Evolutionary conservation across 2,329 filamentous ascomycete genomes (phyloP).

Genomic region (Monascus ruber): DNA sequence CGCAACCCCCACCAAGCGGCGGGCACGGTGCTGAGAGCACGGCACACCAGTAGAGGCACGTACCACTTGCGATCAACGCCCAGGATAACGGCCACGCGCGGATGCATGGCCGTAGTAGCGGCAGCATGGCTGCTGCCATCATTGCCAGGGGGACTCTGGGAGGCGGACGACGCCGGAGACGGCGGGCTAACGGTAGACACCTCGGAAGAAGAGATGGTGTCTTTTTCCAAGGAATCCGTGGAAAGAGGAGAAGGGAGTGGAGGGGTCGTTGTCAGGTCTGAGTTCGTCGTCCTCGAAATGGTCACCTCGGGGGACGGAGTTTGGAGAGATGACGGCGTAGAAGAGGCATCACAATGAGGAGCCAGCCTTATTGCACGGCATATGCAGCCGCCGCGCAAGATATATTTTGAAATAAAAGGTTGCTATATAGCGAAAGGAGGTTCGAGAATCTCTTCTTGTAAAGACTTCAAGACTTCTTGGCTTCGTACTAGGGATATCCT

Average conservation of each 20-base stretch:
- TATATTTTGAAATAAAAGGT: neutral
- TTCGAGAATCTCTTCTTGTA: constrained; percentile 3
- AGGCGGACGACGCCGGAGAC: constrained; percentile 18
- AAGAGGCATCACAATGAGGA: constrained; percentile 28
- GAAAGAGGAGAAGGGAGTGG: constrained; percentile 3
- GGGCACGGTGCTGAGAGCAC: constrained; percentile 60
- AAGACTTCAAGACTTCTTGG: neutral
- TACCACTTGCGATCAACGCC: constrained; percentile 65
- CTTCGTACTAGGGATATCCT: neutral
- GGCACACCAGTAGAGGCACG: constrained; percentile 58
- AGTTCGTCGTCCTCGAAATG: neutral
- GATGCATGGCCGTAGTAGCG: constrained; percentile 45
- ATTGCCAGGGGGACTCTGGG: constrained; percentile 16
- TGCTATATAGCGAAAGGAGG: neutral
- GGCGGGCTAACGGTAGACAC: constrained; percentile 15
- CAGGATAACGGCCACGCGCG: constrained; percentile 65
- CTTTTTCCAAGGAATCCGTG: constrained; percentile 14
- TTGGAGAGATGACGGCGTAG: constrained; percentile 21
- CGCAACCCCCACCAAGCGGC: constrained; percentile 61
- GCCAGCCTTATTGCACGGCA: constrained; percentile 30
- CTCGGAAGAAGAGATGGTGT: constrained; percentile 17
- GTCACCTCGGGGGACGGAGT: neutral
- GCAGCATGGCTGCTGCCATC: constrained; percentile 17
- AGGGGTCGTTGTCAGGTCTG: constrained; percentile 1
- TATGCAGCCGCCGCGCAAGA: constrained; percentile 23